Evolutionary conservation across 2,329 filamentous ascomycete species (phyloP).

Genomic region (Podosphaera aphanis): DNA sequence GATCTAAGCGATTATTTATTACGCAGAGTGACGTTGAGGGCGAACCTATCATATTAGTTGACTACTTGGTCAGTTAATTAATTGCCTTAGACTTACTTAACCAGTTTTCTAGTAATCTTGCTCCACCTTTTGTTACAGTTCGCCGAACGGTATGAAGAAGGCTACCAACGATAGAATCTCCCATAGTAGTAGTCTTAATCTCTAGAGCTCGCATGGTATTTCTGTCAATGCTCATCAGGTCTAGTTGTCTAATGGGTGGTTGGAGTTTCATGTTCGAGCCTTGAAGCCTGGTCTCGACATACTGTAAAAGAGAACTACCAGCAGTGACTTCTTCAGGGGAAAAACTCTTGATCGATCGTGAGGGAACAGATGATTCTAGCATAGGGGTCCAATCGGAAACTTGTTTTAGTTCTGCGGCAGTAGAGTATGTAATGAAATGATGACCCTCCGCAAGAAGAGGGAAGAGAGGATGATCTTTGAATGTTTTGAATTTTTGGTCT

Average conservation of each 20-base stretch:
- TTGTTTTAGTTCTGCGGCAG: constrained; percentile 18
- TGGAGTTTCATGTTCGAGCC: constrained; percentile 63
- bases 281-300: constrained; percentile 57
- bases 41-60: constrained; percentile 25
- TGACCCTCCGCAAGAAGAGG: constrained; percentile 51
- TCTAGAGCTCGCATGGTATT: constrained; percentile 78
- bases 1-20: constrained; percentile 58
- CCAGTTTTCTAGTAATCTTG: constrained; percentile 62
- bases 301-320: constrained; percentile 60
- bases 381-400: constrained; percentile 42
- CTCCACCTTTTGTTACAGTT: constrained; percentile 79
- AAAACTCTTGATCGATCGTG: constrained; percentile 31
- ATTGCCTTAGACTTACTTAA: constrained; percentile 29
- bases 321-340: constrained; percentile 47
- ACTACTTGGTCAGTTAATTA: neutral
- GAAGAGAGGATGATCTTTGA: constrained; percentile 37
- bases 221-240: constrained; percentile 77
- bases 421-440: constrained; percentile 51
- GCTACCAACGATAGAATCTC: constrained; percentile 61
- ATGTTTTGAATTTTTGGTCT: constrained; percentile 34
- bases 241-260: constrained; percentile 52
- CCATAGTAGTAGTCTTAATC: constrained; percentile 64
- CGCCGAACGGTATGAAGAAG: constrained; percentile 71
- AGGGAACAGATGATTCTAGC: constrained; percentile 48
- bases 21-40: constrained; percentile 68